A percentile compares a stretch with the other conserved stretches of the same genome.
Conservation (phyloP, 129 eudicot species). For the Tanacetum coccineum region DNA sequence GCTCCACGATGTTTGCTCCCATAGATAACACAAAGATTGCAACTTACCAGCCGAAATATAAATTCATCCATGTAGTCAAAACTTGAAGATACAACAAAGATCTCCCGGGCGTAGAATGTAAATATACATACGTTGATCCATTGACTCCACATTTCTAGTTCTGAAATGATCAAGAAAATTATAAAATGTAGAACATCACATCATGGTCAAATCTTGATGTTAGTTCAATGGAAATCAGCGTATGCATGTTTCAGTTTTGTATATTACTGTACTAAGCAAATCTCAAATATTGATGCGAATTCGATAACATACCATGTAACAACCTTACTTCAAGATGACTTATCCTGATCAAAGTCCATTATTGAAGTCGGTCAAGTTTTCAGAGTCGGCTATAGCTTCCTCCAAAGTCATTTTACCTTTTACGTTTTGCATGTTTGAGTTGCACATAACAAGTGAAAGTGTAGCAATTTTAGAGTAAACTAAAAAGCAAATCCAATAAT, state of each 20-base stretch:
- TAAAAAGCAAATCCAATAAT: too few relatives aligned
- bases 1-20: conserved; percentile 10
- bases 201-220: conserved; percentile 12
- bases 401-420: conserved; percentile 58
- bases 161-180: too few relatives aligned
- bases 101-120: conserved; percentile 6
- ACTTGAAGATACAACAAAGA: conserved; percentile 14
- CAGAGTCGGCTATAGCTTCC: conserved; percentile 91
- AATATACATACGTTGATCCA: too few relatives aligned
- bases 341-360: conserved; percentile 88
- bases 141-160: too few relatives aligned
- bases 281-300: neutral
- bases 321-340: conserved; percentile 26
- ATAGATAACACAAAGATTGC: neutral
- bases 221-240: neutral
- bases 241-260: too few relatives aligned
- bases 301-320: conserved; percentile 15
- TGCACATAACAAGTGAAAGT: conserved; percentile 28
- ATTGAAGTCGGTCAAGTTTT: conserved; percentile 82
- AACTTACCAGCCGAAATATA: conserved; percentile 11
- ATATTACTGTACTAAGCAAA: neutral
- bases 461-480: too few relatives aligned
- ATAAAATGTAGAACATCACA: neutral
- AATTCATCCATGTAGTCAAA: conserved; percentile 13
- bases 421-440: conserved; percentile 68